Percentiles rank a stretch among this genome's conserved stretches.
Evolutionary conservation across 805 yeast genomes (phyloP).

Genomic region (Yamadazyma insecticola): DNA sequence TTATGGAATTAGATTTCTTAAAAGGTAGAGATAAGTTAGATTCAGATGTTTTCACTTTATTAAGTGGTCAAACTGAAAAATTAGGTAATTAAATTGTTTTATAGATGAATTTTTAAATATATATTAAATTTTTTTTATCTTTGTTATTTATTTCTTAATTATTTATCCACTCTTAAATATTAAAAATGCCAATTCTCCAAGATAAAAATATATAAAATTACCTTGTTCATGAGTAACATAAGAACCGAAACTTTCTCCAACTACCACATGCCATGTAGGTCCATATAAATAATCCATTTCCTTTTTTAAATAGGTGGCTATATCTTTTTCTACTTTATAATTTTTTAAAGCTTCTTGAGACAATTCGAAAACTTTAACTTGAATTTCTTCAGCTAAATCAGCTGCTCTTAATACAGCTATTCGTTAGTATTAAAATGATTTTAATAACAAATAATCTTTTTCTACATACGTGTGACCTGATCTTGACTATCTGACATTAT

Average conservation of each 20-base stretch:
- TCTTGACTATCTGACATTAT: neutral
- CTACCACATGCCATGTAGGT: constrained; percentile 76
- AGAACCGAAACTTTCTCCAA: constrained; percentile 75
- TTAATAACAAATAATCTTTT: no score
- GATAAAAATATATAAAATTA: constrained; percentile 63
- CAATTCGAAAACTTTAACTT: constrained; percentile 43
- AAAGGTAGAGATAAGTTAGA: constrained; percentile 85
- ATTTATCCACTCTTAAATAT: constrained; percentile 60
- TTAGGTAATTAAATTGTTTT: constrained; percentile 6
- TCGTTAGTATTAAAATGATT: constrained; percentile 10
- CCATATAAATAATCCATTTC: constrained; percentile 62
- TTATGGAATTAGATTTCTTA: constrained; percentile 92
- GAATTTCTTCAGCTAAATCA: constrained; percentile 49
- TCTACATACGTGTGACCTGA: no score
- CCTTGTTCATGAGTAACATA: constrained; percentile 80
- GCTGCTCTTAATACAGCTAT: constrained; percentile 40
- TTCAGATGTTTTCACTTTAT: constrained; percentile 85
- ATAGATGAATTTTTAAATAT: neutral
- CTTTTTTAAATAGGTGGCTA: constrained; percentile 63
- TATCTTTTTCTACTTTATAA: constrained; percentile 50
- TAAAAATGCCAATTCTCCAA: constrained; percentile 63
- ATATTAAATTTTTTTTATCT: neutral
- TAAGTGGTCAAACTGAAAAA: constrained; percentile 73
- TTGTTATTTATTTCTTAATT: neutral
- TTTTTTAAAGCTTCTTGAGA: constrained; percentile 41